Evolutionary conservation across 805 yeast genomes (phyloP), one percentile per base, ranked within the genome.

Genomic region (Starmerella stellata): DNA sequence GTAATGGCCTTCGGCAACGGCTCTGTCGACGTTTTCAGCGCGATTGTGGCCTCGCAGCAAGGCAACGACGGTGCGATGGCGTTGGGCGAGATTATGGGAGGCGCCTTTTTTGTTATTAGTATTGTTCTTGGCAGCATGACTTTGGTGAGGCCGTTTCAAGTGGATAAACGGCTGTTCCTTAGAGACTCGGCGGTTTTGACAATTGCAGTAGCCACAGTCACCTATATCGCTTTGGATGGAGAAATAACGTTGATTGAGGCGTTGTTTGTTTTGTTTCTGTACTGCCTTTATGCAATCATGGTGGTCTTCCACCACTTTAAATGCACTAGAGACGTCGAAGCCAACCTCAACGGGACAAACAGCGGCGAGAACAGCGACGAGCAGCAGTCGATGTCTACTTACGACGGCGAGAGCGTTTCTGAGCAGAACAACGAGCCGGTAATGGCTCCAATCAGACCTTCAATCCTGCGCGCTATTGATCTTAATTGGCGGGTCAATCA

Each of bases 1-100:
- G 60, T 87, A 18, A 61, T 90, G 38, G 93, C 96, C 0, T 65
- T 87, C 43, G 96, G 95, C 0, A 87, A 87, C 57, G 93, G 94
- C 3, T 68, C 92, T 0, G 94, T 95, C 0, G 98, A 87, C 55
- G 72, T 87, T 3, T 68, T 83, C 28, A 70, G 87, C 35, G 82
- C 94, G 0, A 80, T 74, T 53, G 74, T 76, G 36, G 93, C 95
- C 3, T 69, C 90, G 72, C 65, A 67, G 11, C 59, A 72, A 1
- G 75, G 71, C n/a, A n/a, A n/a, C n/a, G 70, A 80, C 1, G 72
- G 77, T 0, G 69, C 81, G 0, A 61, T 87, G 52, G 95, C 96
- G 0, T 59, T 87, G 5, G 90, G 95, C 1, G 95, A 85, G 54
- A 62, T 87, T n/a, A 58, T 83, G 24, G 96, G 98, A 1, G 90